Evolutionary conservation across 1,139 yeast species (phyloP), one percentile per base, ranked within the genome.

Genomic region (Wickerhamomyces sp.): DNA sequence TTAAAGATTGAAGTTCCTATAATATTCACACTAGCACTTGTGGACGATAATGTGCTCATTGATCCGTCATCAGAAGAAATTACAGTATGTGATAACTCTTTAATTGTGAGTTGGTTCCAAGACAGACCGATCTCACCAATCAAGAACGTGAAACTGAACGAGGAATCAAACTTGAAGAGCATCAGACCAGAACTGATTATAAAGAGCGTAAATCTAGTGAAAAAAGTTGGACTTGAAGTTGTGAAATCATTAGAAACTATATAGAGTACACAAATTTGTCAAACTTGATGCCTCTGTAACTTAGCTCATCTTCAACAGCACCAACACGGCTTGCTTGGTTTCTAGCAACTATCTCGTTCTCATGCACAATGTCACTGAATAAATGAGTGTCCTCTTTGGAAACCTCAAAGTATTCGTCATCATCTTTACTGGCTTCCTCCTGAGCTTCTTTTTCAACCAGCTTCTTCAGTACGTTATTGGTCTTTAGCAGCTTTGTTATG

Each of bases 11-110:
- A 41, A 14, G 45, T 52, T 3, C 96, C 97, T 0, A 64, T 90
- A 19, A 67, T 86, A 33, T 76, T 90, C 47, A 76, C 90, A 0
- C 61, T 86, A 31, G 95, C 96, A 0, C 70, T 84, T 3, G 75
- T 87, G 1, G 95, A 92, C 1, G 60, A 71, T 13, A 64, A 78
- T 35, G 71, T 83, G 5, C 70, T 89, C 33, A 60, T 80, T 15
- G 98, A 90, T 56, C 97, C 97, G 0, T 81, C 94, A 1, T 64
- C 76, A 17, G 87, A 82, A 46, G 98, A 90, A 60, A 90, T 86
- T 55, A 86, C 81, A 46, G 95, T 89, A 2, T 72, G 90, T 44
- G 95, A 89, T 50, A 84, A 85, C 47, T 96, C 95, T 0, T 48
- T 90, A 16, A 65, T 88, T 35, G 59, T 87, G 8, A 79, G 92